These are phyloP conservation scores for Deakozyma indianensis DNA, from an alignment of 805 yeast genomes.

Conservation along the genomic window DNA sequence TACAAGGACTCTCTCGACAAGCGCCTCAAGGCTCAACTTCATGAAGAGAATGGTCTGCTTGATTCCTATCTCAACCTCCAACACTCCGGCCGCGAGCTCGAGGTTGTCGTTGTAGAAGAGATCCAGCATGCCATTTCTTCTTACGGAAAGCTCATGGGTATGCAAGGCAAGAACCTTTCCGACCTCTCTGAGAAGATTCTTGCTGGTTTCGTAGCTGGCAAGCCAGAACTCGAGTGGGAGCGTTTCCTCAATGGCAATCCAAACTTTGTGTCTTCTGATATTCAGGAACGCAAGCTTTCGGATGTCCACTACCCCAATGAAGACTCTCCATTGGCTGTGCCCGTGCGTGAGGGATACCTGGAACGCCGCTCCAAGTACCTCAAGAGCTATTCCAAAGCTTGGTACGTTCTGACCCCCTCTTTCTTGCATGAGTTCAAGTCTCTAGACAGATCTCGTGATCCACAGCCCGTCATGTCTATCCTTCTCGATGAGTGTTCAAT, in stretches of 20 bases:
- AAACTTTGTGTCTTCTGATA: constrained; percentile 49
- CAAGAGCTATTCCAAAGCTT: constrained; percentile 81
- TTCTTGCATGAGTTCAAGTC: constrained; percentile 84
- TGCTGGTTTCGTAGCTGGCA: constrained; percentile 63
- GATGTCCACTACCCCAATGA: constrained; percentile 56
- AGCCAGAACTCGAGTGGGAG: constrained; percentile 80
- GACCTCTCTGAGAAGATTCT: constrained; percentile 52
- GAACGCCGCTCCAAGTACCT: constrained; percentile 86
- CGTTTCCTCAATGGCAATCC: constrained; percentile 60
- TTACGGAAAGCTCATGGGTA: constrained; percentile 53
- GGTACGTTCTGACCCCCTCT: constrained; percentile 81
- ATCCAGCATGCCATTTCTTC: constrained; percentile 67
- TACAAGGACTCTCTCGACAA: constrained; percentile 57
- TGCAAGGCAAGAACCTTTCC: constrained; percentile 16
- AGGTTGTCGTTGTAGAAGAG: constrained; percentile 73
- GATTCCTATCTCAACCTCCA: constrained; percentile 84
- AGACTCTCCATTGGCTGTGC: constrained; percentile 51
- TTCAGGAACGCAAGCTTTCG: constrained; percentile 45
- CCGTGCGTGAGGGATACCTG: constrained; percentile 61
- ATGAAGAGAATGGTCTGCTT: constrained; percentile 73
- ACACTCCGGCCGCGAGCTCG: constrained; percentile 77
- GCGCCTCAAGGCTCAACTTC: constrained; percentile 61
- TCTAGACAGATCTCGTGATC: constrained; percentile 66
- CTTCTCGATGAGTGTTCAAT: constrained; percentile 67
- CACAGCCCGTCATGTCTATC: constrained; percentile 70